Percentiles rank a stretch among this genome's conserved stretches.
Evolutionary conservation across 345 rosid genomes (phyloP).

Genomic region (Eucalyptus erythrocorys): DNA sequence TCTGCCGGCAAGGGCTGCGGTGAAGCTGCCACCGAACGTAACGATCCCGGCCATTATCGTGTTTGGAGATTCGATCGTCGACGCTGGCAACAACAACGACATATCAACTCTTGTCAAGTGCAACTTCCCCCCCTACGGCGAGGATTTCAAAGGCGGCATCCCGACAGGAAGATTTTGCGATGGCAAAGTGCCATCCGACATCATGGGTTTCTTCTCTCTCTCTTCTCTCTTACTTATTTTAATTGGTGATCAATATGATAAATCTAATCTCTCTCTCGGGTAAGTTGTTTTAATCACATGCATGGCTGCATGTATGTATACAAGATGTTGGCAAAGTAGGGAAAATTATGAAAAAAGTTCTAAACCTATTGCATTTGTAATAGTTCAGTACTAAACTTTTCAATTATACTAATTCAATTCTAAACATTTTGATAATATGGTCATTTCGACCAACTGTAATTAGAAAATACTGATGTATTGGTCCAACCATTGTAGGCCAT

Average conservation of each 20-base stretch:
- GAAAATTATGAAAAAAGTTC: too few species aligned
- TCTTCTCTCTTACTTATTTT: neutral
- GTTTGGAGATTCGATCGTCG: conserved; percentile 84
- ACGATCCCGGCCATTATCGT: conserved; percentile 45
- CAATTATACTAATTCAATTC: too few species aligned
- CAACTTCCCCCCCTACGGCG: conserved; percentile 66
- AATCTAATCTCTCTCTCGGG: neutral
- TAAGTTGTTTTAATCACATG: neutral
- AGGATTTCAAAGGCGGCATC: conserved; percentile 36
- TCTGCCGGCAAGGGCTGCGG: neutral
- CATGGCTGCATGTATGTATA: neutral
- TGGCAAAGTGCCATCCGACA: conserved; percentile 68
- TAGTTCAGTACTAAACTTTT: accelerated
- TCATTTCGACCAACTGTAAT: too few species aligned
- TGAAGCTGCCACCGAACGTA: conserved; percentile 6
- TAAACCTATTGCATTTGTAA: too few species aligned
- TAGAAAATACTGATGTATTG: accelerated
- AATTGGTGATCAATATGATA: neutral
- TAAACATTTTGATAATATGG: too few species aligned
- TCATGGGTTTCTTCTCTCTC: conserved; percentile 24
- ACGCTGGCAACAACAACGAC: conserved; percentile 71
- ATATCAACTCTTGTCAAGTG: conserved; percentile 32
- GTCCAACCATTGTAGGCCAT: too few species aligned
- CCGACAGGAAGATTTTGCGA: conserved; percentile 75
- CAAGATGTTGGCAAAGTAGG: neutral